Evolutionary conservation across 2,329 filamentous ascomycete species (phyloP), one percentile per base, ranked within the genome.

Genomic region (Sclerotinia glacialis): DNA sequence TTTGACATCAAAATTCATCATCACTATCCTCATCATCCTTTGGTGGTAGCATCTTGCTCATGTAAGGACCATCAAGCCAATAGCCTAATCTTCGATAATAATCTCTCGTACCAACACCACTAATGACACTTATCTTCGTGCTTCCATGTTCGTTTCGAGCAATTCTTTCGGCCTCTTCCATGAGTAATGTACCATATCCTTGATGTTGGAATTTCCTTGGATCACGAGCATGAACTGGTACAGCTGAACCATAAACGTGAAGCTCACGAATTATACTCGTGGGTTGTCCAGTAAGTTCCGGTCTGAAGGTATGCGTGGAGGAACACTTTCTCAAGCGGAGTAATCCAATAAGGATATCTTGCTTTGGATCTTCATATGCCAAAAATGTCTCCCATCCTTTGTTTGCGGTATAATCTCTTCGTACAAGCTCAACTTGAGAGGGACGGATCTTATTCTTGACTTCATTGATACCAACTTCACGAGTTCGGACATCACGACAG

Each of bases 331-430:
- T 86, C 70, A 99, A 80, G 23, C 95, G 88, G 66, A 99, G 83
- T 46, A 99, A 81, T 1, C 91, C 96, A 67, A 99, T 96, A 4
- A 99, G 82, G 67, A 99, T 99, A 77, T 99, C 95, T 78, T 99
- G 95, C 81, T 97, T 97, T 0, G 95, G 94, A 73, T 99, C 95
- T 77, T 99, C 95, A 75, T 99, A 99, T 1, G 95, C 93, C 6
- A 99, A 82, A 80, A 99, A 99, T 0, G 95, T 99, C 79, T 99
- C 95, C 95, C 95, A 99, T 31, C 95, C 96, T 49, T 91, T 93
- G 77, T 99, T 99, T 72, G 95, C 95, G 0, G 87, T 85, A 78
- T 99, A 99, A 80, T 99, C 95, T 71, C 95, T 86, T 34, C 95
- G 89, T 40, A 99, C 89, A 26, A 99, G 87, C 81, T 99, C 95